Percentiles rank a stretch among this genome's conserved stretches.
phyloP scores from a whole-genome alignment of 257 asterid species.

The Handroanthus guayacan region DNA sequence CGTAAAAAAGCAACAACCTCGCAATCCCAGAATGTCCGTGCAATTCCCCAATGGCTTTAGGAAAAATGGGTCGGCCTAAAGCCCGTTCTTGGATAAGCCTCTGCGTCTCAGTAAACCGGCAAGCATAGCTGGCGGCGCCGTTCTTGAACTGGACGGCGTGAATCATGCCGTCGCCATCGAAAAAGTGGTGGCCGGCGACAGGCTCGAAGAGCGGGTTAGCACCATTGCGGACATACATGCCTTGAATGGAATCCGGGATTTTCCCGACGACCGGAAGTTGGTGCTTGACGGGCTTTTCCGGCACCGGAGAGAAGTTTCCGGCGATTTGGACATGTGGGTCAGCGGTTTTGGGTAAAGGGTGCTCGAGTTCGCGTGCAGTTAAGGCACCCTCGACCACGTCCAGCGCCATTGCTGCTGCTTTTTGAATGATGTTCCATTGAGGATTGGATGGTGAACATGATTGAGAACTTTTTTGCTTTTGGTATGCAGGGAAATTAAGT shows the following conservation, averaged over 20 bases:
- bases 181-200: constrained; percentile 91
- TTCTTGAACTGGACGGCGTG: constrained; percentile 74
- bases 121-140: constrained; percentile 78
- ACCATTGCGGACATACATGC: constrained; percentile 89
- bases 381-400: constrained; percentile 76
- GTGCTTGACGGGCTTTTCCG: constrained; percentile 72
- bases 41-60: constrained; percentile 93
- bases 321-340: constrained; percentile 88
- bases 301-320: constrained; percentile 94
- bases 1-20: constrained; percentile 76
- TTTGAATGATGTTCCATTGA: constrained; percentile 76
- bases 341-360: constrained; percentile 86
- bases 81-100: constrained; percentile 72
- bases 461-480: neutral
- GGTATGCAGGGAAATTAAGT: constrained; percentile 57
- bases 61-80: constrained; percentile 86
- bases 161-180: constrained; percentile 99
- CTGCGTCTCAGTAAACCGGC: constrained; percentile 89
- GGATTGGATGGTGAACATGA: constrained; percentile 36
- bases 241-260: constrained; percentile 72
- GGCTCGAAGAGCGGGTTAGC: constrained; percentile 94
- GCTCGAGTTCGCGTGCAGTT: constrained; percentile 65
- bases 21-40: constrained; percentile 98
- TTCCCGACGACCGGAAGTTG: constrained; percentile 68
- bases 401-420: constrained; percentile 80